Evolutionary conservation across 305 asterid genomes (phyloP).

Genomic region (Fraxinus dipetala): DNA sequence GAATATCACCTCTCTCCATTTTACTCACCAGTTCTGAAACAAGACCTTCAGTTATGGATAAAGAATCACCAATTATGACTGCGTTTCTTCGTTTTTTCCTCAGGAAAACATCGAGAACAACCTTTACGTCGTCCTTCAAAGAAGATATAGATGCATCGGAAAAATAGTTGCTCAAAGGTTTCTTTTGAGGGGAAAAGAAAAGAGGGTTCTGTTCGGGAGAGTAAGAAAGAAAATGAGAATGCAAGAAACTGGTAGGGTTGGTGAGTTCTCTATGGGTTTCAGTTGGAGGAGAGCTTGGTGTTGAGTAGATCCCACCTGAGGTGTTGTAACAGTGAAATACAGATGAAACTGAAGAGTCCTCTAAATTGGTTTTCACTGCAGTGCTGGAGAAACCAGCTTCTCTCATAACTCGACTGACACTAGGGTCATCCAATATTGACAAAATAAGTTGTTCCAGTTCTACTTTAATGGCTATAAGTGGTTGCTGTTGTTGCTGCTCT

Average conservation of each 20-base stretch:
- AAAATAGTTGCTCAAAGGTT: background rate
- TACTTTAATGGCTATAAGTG: constrained; percentile 53
- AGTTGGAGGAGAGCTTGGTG: constrained; percentile 66
- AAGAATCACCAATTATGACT: constrained; percentile 54
- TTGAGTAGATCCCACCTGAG: constrained; percentile 66
- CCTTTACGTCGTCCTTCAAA: constrained; percentile 38
- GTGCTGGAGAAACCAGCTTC: constrained; percentile 87
- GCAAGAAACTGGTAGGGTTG: constrained; percentile 31
- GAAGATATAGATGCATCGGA: constrained; percentile 5
- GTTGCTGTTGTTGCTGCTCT: constrained; percentile 61
- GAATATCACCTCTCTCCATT: constrained; percentile 57
- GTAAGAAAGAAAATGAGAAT: constrained; percentile 23
- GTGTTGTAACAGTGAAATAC: constrained; percentile 53
- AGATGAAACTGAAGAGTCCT: constrained; percentile 41
- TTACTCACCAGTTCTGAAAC: constrained; percentile 46
- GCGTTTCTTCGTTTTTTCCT: constrained; percentile 45
- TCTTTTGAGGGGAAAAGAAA: constrained; percentile 43
- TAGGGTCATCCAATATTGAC: constrained; percentile 84
- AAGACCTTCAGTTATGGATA: constrained; percentile 41
- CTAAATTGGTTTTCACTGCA: constrained; percentile 48
- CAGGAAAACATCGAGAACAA: constrained; percentile 41
- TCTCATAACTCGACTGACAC: constrained; percentile 83
- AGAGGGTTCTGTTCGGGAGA: constrained; percentile 35
- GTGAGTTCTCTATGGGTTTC: constrained; percentile 4
- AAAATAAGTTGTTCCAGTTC: constrained; percentile 73